Percentiles rank a stretch among this genome's conserved stretches.
Conservation (phyloP, 2,329 filamentous ascomycete genomes). For the Trichoderma brevicompactum region DNA sequence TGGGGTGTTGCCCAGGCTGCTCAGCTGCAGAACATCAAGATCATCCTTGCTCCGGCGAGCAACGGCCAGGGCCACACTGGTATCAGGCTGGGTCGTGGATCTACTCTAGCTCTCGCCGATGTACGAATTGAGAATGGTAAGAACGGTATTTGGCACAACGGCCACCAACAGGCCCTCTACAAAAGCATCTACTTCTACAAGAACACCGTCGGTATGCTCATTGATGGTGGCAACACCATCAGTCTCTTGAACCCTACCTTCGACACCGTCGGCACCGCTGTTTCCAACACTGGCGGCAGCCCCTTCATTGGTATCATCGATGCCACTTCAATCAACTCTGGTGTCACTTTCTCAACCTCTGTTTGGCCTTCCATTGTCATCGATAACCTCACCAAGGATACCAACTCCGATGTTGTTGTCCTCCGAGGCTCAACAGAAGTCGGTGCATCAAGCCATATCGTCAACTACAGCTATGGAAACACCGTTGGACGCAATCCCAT, state of each 20-base stretch:
- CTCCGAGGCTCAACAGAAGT: constrained; percentile 41
- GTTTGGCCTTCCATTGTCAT: constrained; percentile 48
- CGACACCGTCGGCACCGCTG: constrained; percentile 44
- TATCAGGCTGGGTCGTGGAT: constrained; percentile 48
- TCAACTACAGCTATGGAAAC: constrained; percentile 50
- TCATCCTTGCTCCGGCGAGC: constrained; percentile 44
- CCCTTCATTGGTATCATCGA: constrained; percentile 50
- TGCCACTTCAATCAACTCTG: constrained; percentile 48
- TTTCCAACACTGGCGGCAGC: constrained; percentile 42
- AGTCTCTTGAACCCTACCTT: constrained; percentile 48
- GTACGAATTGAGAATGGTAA: constrained; percentile 48
- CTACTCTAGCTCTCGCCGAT: constrained; percentile 47
- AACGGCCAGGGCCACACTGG: constrained; percentile 47
- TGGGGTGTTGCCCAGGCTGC: constrained; percentile 52
- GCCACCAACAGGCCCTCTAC: constrained; percentile 50
- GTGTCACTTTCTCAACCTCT: constrained; percentile 45
- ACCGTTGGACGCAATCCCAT: constrained; percentile 47
- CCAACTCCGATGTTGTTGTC: constrained; percentile 43
- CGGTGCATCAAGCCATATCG: constrained; percentile 39
- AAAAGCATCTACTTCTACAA: constrained; percentile 51
- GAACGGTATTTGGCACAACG: constrained; percentile 50
- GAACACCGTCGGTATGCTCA: constrained; percentile 44
- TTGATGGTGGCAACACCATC: constrained; percentile 44
- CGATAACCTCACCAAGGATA: constrained; percentile 50
- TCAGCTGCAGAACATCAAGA: constrained; percentile 50